phyloP scores from a whole-genome alignment of 345 rosid species.

The rapeseed (Brassica napus) region Da-Ae NC_063440.1:9257001-9257500 shows the following conservation, averaged over 20 bases:
- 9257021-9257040: background rate
- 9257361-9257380: too few species aligned
- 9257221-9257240: background rate
- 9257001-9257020: conserved; percentile 9
- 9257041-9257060: background rate
- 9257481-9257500: too few species aligned
- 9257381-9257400: too few species aligned
- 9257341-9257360: too few species aligned
- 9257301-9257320: background rate
- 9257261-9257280: background rate
- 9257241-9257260: background rate
- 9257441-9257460: too few species aligned
- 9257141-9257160: background rate
- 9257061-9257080: background rate
- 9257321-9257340: background rate
- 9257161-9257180: background rate
- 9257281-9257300: background rate
- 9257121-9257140: background rate
- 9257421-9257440: too few species aligned
- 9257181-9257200: background rate
- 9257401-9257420: too few species aligned
- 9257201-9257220: background rate
- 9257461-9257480: too few species aligned
- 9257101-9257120: background rate
- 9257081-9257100: background rate